Conservation (phyloP, 306 rosid species). For the Begonia masoniana region DNA sequence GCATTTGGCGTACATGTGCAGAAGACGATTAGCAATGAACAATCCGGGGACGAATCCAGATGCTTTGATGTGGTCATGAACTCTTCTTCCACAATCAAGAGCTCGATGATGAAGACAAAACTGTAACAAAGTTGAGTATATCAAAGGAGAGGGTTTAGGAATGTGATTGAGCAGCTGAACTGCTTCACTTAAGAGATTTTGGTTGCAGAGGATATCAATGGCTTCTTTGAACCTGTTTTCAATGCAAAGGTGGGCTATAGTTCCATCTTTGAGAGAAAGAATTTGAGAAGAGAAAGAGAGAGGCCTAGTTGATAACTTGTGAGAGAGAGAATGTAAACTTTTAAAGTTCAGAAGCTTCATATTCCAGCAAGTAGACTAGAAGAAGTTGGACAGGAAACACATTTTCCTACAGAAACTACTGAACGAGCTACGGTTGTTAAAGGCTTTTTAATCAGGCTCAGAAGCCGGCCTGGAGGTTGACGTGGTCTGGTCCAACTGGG, state of each 20-base stretch:
- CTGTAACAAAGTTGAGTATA: constrained; percentile 34
- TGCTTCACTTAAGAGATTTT: constrained; percentile 39
- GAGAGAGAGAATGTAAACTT: neutral
- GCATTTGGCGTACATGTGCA: constrained; percentile 38
- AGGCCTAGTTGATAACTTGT: constrained; percentile 4
- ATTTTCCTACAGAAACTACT: too few species aligned
- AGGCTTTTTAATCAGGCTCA: too few species aligned
- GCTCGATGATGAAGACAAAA: constrained; percentile 38
- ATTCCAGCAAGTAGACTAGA: neutral
- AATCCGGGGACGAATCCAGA: constrained; percentile 36
- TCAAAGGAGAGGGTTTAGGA: constrained; percentile 23
- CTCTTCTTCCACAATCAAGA: constrained; percentile 33
- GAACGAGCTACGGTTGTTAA: too few species aligned
- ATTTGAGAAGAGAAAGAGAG: constrained; percentile 18
- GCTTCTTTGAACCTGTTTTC: constrained; percentile 29
- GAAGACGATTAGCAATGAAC: constrained; percentile 36
- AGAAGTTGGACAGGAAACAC: neutral
- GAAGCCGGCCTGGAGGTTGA: too few species aligned
- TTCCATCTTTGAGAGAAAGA: constrained; percentile 21
- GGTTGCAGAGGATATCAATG: constrained; percentile 29
- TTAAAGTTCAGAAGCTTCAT: constrained; percentile 9
- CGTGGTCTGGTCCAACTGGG: too few species aligned
- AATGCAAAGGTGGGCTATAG: constrained; percentile 18
- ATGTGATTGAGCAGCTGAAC: constrained; percentile 23
- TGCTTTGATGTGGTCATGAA: constrained; percentile 42